Evolutionary conservation across 2,329 filamentous ascomycete genomes (phyloP), one percentile per base, ranked within the genome.

Genomic region (Fusarium foetens): DNA sequence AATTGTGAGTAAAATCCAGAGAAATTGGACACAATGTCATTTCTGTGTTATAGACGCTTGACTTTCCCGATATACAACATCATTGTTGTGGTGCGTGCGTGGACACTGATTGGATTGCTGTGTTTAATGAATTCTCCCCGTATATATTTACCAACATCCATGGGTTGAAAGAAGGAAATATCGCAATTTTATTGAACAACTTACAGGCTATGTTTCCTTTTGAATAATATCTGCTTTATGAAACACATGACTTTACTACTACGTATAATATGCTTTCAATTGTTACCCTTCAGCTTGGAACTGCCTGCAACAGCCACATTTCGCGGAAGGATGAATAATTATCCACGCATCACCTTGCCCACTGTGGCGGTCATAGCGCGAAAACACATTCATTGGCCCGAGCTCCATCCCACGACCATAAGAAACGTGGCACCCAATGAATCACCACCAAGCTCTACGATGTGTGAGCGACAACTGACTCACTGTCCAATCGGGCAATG

Each of bases 181-280:
- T 9, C 14, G 14, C 12, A 19, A 13, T 6, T 9, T 13, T 4
- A 21, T 8, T 2, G 0, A 29, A 10, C 8, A 21, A 16, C 12
- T 5, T 1, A 7, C 2, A 27, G 4, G 19, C 8, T 14, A 21
- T 27, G 4, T 1, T 27, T 14, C 19, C 10, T 8, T 29, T 16
- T 5, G 12, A 25, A 25, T 25, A 1, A 27, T 27, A 5, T 27
- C 23, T 35, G 14, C 14, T 35, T 35, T 16, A 35, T 35, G 9
- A 25, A 25, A 8, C 17, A 25, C 16, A 45, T 27, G 17, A 27
- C 12, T 13, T 19, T 8, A 6, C 17, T 19, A 13, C 17, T 25
- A 16, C 1, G 23, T 19, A 19, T 19, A 19, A 19, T 25, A 27
- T 10, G 19, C 19, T 9, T 46, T 21, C 27, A n/a, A 46, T 2